A percentile compares a stretch with the other conserved stretches of the same genome.
These are phyloP conservation scores for Serendipita sp. DNA, from an alignment of 1,284 basidiomycete species.

Conservation along the genomic window DNA sequence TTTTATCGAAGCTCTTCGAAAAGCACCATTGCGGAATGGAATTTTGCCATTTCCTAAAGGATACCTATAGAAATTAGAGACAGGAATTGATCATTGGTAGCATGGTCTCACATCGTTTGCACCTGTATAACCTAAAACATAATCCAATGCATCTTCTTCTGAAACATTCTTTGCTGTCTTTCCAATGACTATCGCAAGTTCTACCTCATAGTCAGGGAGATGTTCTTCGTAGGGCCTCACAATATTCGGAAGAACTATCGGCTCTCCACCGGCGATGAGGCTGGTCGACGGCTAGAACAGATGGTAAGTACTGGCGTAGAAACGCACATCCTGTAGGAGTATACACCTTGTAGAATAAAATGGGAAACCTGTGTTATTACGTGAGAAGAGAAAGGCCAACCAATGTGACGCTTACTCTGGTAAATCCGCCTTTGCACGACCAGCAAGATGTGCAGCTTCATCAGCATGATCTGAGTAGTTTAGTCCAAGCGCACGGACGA, in stretches of 20 bases:
- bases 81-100: background rate
- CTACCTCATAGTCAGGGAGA: slow-evolving; percentile 78
- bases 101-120: slow-evolving; percentile 53
- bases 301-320: slow-evolving; percentile 45
- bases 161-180: slow-evolving; percentile 64
- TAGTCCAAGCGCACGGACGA: slow-evolving; percentile 65
- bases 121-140: slow-evolving; percentile 67
- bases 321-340: slow-evolving; percentile 4
- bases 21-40: slow-evolving; percentile 69
- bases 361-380: background rate
- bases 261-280: slow-evolving; percentile 55
- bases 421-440: background rate
- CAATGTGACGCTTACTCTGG: background rate
- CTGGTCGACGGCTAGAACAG: slow-evolving; percentile 66
- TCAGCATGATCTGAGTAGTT: slow-evolving; percentile 74
- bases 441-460: slow-evolving; percentile 47
- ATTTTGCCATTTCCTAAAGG: slow-evolving; percentile 66
- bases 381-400: background rate
- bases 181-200: slow-evolving; percentile 75
- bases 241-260: slow-evolving; percentile 51
- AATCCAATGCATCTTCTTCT: slow-evolving; percentile 62
- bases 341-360: slow-evolving; percentile 13
- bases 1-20: slow-evolving; percentile 71
- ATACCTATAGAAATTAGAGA: slow-evolving; percentile 33
- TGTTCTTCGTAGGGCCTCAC: slow-evolving; percentile 58